These are phyloP conservation scores for Globisporangium perplexum DNA, from an alignment of 352 stramenopile species.

Conservation along the genomic window DNA sequence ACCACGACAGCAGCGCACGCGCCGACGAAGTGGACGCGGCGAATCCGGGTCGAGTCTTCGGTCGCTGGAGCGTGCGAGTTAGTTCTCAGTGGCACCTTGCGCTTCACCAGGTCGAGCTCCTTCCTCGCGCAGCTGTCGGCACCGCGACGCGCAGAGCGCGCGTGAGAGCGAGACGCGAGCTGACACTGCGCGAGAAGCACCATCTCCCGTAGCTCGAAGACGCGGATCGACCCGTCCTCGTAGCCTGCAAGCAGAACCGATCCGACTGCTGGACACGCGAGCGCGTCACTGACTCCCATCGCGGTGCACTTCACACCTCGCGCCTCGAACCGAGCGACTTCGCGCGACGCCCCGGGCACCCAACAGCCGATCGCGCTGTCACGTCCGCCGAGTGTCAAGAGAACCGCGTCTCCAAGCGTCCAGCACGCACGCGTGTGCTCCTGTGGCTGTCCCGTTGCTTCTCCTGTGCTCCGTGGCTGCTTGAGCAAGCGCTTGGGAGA, in stretches of 20 bases:
- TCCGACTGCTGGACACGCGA: not conserved
- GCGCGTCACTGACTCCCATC: slow-evolving; percentile 28
- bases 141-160: not conserved
- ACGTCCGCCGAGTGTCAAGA: slow-evolving; percentile 25
- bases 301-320: slow-evolving; percentile 20
- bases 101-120: slow-evolving; percentile 3
- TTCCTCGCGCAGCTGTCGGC: not conserved
- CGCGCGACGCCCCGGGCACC: slow-evolving; percentile 28
- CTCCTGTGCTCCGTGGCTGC: not conserved
- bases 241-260: slow-evolving; percentile 40
- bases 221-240: slow-evolving; percentile 35
- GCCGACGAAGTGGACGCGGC: slow-evolving; percentile 33
- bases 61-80: not conserved
- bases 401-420: slow-evolving; percentile 24
- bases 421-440: slow-evolving; percentile 11
- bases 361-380: slow-evolving; percentile 31
- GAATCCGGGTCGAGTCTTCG: slow-evolving; percentile 5
- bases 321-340: slow-evolving; percentile 35
- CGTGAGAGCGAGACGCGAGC: slow-evolving; percentile 9
- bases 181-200: slow-evolving; percentile 32
- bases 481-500: slow-evolving; percentile 12
- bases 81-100: not conserved
- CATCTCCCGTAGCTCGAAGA: slow-evolving; percentile 48
- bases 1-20: slow-evolving; percentile 20
- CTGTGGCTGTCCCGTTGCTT: too few species aligned